Percentiles rank a stretch among this genome's conserved stretches.
These are phyloP conservation scores for Paraleonurus japonicus DNA, from an alignment of 257 asterid species.

Conservation along the genomic window DNA sequence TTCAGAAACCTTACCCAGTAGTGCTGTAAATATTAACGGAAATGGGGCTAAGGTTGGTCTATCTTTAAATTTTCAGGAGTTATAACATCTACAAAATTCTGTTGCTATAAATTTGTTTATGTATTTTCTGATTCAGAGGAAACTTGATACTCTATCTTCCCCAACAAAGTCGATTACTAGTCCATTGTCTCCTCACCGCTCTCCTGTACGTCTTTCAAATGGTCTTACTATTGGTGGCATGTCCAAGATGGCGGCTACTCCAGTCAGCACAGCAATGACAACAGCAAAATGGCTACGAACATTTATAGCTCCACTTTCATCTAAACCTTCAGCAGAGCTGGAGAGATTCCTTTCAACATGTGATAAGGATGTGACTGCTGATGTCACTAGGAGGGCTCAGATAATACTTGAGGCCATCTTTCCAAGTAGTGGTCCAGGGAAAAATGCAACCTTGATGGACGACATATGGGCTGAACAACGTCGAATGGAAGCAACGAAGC, in stretches of 20 bases:
- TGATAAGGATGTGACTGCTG: slow-evolving; percentile 78
- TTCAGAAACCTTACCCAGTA: slow-evolving; percentile 85
- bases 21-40: slow-evolving; percentile 49
- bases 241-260: slow-evolving; percentile 72
- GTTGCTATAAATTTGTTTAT: slow-evolving; percentile 22
- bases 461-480: slow-evolving; percentile 97
- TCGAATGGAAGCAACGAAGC: slow-evolving; percentile 83
- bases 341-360: slow-evolving; percentile 79
- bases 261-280: slow-evolving; percentile 97
- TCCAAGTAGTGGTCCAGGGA: slow-evolving; percentile 87
- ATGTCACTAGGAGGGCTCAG: slow-evolving; percentile 82
- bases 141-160: slow-evolving; percentile 65
- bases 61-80: slow-evolving; percentile 3
- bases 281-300: slow-evolving; percentile 95
- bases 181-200: slow-evolving; percentile 71
- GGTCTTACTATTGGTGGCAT: slow-evolving; percentile 42
- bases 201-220: slow-evolving; percentile 57
- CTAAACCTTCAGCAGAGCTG: slow-evolving; percentile 82
- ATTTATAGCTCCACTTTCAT: slow-evolving; percentile 81
- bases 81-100: background rate
- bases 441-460: slow-evolving; percentile 82
- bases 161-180: slow-evolving; percentile 81
- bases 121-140: slow-evolving; percentile 54
- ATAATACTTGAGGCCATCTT: slow-evolving; percentile 91
- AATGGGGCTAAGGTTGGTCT: slow-evolving; percentile 49